Conservation (phyloP, 2,329 filamentous ascomycete genomes). For the Diaporthe citriasiana region DNA sequence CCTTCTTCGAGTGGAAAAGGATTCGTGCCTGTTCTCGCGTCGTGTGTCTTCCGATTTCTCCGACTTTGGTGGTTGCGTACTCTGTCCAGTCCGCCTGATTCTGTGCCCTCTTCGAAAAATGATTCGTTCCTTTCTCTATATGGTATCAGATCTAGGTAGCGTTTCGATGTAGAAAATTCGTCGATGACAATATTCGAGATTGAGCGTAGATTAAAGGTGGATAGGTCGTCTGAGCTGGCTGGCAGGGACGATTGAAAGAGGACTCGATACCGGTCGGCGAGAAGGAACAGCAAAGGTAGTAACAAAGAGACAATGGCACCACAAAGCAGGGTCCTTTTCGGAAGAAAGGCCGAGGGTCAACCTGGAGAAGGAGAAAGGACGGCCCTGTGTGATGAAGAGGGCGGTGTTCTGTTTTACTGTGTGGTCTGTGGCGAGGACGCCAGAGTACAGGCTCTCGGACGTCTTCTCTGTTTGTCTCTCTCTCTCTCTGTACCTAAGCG, state of each 20-base stretch:
- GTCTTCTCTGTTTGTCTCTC: slow-evolving; percentile 7
- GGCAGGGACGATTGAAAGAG: slow-evolving; percentile 42
- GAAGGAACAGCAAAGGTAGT: slow-evolving; percentile 42
- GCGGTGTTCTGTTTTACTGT: slow-evolving; percentile 27
- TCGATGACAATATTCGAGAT: slow-evolving; percentile 32
- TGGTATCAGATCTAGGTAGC: slow-evolving; percentile 41
- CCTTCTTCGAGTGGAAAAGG: slow-evolving; percentile 30
- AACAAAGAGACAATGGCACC: slow-evolving; percentile 48
- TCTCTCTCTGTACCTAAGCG: slow-evolving; percentile 4
- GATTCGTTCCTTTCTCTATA: slow-evolving; percentile 40
- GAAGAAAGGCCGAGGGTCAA: slow-evolving; percentile 67
- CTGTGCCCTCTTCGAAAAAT: slow-evolving; percentile 33
- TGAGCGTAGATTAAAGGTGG: slow-evolving; percentile 42
- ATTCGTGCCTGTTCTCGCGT: slow-evolving; percentile 21
- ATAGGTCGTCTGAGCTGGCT: slow-evolving; percentile 41
- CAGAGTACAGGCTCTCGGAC: slow-evolving; percentile 13
- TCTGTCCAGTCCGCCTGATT: slow-evolving; percentile 33
- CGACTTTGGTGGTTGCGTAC: slow-evolving; percentile 34
- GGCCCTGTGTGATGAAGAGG: slow-evolving; percentile 37
- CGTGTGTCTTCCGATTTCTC: slow-evolving; percentile 1
- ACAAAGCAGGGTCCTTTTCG: slow-evolving; percentile 44
- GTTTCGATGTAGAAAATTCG: slow-evolving; percentile 39
- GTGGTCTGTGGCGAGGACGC: slow-evolving; percentile 19
- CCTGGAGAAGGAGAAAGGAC: slow-evolving; percentile 64
- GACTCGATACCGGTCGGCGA: slow-evolving; percentile 43